Evolutionary conservation across 306 rosid species (phyloP).

Genomic region (Lathyrus oleraceus): DNA sequence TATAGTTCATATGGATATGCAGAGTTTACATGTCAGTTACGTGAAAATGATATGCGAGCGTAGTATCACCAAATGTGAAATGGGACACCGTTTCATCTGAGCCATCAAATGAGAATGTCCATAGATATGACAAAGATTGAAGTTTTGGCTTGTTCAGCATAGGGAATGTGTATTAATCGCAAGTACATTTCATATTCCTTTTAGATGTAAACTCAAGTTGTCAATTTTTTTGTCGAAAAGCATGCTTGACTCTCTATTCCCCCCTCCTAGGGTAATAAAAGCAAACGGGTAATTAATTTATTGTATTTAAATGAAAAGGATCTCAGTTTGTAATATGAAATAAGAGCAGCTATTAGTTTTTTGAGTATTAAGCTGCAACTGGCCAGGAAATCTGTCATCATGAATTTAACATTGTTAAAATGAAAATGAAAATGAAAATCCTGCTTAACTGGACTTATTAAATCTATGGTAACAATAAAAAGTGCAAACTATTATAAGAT

Average conservation of each 20-base stretch:
- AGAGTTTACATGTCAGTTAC: neutral
- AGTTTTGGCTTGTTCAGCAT: neutral
- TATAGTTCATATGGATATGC: neutral
- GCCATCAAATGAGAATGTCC: constrained; percentile 18
- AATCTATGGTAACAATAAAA: neutral
- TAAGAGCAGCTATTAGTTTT: constrained; percentile 19
- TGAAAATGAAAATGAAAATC: neutral
- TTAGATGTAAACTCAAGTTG: constrained; percentile 12
- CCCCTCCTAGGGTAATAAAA: neutral
- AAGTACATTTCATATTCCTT: neutral
- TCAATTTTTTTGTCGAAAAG: constrained; percentile 6
- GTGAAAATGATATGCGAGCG: neutral
- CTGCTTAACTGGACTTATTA: neutral
- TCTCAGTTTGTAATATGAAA: constrained; percentile 11
- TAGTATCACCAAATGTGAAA: neutral
- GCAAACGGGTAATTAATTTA: constrained; percentile 5
- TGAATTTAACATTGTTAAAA: neutral
- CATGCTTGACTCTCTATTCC: neutral
- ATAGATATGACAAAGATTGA: constrained; percentile 1
- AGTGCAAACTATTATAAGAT: constrained; percentile 10
- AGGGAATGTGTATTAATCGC: neutral
- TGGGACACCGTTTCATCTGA: constrained; percentile 4
- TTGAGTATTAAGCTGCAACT: neutral
- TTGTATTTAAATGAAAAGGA: constrained; percentile 1
- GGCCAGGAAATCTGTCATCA: constrained; percentile 5